Evolutionary conservation across 2,329 filamentous ascomycete species (phyloP), one percentile per base, ranked within the genome.

Genomic region (Neodidymelliopsis sp.): DNA sequence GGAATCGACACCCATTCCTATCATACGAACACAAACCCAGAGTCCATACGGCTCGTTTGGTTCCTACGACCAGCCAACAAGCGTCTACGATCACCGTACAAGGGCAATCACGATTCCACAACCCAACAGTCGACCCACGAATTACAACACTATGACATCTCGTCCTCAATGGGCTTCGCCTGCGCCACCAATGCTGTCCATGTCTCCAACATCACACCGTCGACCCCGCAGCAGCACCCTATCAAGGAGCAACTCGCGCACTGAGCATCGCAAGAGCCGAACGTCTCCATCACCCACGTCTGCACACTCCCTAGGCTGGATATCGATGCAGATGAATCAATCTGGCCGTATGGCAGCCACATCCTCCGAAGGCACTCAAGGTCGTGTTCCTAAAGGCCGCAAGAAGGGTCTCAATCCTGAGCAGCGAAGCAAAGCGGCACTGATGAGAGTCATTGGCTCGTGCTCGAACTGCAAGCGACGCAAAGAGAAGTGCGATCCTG

Each of bases 401-500:
- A 70, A 66, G 27, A 68, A 59, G 35, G 60, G 59, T 3, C 57
- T 74, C 23, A 72, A 62, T 6, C 54, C 62, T 2, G 66, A 67
- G 28, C 69, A 72, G 41, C 65, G 70, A 10, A 65, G 52, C 18
- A 56, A 71, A 37, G 71, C 71, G 13, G 70, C 70, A 13, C 42
- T 70, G 38, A 73, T 74, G 70, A 62, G 71, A 6, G 57, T 69
- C 9, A 52, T 72, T 18, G 61, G 63, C 6, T 66, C 69, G 4
- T 74, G 71, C 45, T 63, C 62, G 1, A 73, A 70, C 19, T 74
- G 71, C 44, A 65, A 67, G 54, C 59, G 62, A 52, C 56, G 71
- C 16, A 71, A 73, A 42, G 69, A 68, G 53, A 67, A 65, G 40
- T 75, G 73, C 38, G 73, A 75, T 37, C 60, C 66, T n/a, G 72